Base-by-base conservation (phyloP, 129 eudicot species). In the Smallanthus sonchifolius region DNA sequence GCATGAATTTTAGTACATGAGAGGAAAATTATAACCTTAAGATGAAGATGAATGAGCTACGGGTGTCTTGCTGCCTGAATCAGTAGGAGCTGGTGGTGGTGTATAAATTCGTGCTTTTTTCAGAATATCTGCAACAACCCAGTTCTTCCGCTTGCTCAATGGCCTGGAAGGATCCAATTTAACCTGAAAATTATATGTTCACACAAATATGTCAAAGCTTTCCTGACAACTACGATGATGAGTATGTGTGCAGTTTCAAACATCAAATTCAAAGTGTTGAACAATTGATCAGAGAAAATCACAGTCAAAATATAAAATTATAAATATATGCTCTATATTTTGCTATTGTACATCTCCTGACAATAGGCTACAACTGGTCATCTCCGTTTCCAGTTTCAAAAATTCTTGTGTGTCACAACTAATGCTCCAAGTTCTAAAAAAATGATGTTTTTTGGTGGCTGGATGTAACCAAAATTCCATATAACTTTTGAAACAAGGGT, bases 51-150 rank as follows among this genome's bases (percentile, higher is more conserved):
- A 8, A 32, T 63, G 30, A 8, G 84, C 30, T 49, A 68, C 49
- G 37, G 72, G 59, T 10, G 82, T 63, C 72, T 75, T 77, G 82
- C 35, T 65, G 75, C 20, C 67, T 70, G 77, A 70, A 38, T 39
- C 72, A n/a, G 80, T 54, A 57, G 79, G n/a, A 43, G 77, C 28
- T 28, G 62, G 70, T 56, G 87, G 75, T 62, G 86, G 85, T 1
- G 49, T 75, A 80, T 93, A 93, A 57, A 93, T 87, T 34, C 82
- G 80, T 24, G 96, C 96, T 54, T 85, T 90, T 72, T 93, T 93
- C 76, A 93, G 80, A 77, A 93, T 93, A 57, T 90, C 98, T 2
- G 92, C 89, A 47, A 93, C 96, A 49, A 83, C 65, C 98, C 98
- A 90, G 61, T 80, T 72, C 83, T 90, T 93, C 13, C 84, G 84